Evolutionary conservation across 208 protist species (phyloP).

Genomic region (Trypanosoma melophagium): DNA sequence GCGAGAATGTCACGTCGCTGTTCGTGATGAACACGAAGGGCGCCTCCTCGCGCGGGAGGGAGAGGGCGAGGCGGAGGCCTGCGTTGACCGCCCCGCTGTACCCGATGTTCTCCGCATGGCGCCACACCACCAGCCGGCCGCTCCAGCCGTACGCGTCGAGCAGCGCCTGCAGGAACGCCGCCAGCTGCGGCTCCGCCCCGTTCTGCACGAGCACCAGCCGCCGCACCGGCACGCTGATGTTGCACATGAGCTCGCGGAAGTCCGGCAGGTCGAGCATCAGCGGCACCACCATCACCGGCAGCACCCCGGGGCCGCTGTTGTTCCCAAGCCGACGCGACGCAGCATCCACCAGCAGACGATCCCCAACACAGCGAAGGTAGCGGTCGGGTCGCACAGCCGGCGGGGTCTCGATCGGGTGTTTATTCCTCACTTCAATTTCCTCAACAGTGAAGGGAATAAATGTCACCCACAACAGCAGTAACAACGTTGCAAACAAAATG

Average conservation of each 20-base stretch:
- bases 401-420: too few species aligned
- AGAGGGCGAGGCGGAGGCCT: slow-evolving; percentile 32
- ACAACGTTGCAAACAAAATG: too few species aligned
- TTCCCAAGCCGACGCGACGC: too few species aligned
- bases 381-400: too few species aligned
- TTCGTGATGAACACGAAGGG: slow-evolving; percentile 40
- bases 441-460: too few species aligned
- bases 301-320: slow-evolving; percentile 17
- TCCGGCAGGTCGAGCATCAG: slow-evolving; percentile 37
- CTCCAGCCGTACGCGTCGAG: slow-evolving; percentile 37
- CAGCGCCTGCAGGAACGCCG: slow-evolving; percentile 30
- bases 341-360: too few species aligned
- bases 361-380: too few species aligned
- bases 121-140: slow-evolving; percentile 39
- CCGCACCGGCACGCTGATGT: slow-evolving; percentile 39
- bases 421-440: too few species aligned
- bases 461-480: too few species aligned
- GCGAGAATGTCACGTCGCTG: slow-evolving; percentile 39
- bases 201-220: slow-evolving; percentile 44
- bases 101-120: slow-evolving; percentile 37
- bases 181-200: slow-evolving; percentile 25
- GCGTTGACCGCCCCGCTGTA: slow-evolving; percentile 43
- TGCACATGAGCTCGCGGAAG: slow-evolving; percentile 39
- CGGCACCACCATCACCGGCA: slow-evolving; percentile 45
- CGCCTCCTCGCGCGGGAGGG: slow-evolving; percentile 24